These are phyloP conservation scores for Leccinum subrobustum DNA, from an alignment of 1,284 basidiomycete species.

Conservation along the genomic window DNA sequence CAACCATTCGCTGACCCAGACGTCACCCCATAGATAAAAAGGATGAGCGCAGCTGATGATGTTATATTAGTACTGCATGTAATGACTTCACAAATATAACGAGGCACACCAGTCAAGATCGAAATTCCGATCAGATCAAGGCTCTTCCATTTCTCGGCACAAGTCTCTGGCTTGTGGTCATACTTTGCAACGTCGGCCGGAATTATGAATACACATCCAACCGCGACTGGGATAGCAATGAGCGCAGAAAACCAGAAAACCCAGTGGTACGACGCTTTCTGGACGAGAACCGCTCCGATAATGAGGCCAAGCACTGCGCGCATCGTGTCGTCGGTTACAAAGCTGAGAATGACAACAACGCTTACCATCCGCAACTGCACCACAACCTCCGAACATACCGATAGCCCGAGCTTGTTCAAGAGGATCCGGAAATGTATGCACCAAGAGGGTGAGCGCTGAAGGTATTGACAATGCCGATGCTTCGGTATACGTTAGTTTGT, in stretches of 20 bases:
- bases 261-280: slow-evolving; percentile 44
- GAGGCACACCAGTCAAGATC: slow-evolving; percentile 33
- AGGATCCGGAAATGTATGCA: slow-evolving; percentile 45
- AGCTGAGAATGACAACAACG: neutral
- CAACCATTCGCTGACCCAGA: slow-evolving; percentile 45
- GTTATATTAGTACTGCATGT: slow-evolving; percentile 5
- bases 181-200: slow-evolving; percentile 19
- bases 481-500: slow-evolving; percentile 16
- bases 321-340: neutral
- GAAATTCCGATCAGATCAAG: slow-evolving; percentile 34
- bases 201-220: slow-evolving; percentile 32
- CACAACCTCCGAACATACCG: slow-evolving; percentile 44
- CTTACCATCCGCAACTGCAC: slow-evolving; percentile 45
- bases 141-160: slow-evolving; percentile 22
- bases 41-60: slow-evolving; percentile 32
- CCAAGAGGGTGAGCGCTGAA: slow-evolving; percentile 46
- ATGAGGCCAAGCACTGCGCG: slow-evolving; percentile 31
- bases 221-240: slow-evolving; percentile 37
- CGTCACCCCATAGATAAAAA: slow-evolving; percentile 51
- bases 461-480: slow-evolving; percentile 47
- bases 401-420: slow-evolving; percentile 46
- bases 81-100: slow-evolving; percentile 12
- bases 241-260: slow-evolving; percentile 46
- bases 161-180: neutral
- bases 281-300: slow-evolving; percentile 38